Percentiles rank a stretch among this genome's conserved stretches.
These are phyloP conservation scores for Didymella pinodella DNA, from an alignment of 2,329 filamentous ascomycete species.

Conservation along the genomic window DNA sequence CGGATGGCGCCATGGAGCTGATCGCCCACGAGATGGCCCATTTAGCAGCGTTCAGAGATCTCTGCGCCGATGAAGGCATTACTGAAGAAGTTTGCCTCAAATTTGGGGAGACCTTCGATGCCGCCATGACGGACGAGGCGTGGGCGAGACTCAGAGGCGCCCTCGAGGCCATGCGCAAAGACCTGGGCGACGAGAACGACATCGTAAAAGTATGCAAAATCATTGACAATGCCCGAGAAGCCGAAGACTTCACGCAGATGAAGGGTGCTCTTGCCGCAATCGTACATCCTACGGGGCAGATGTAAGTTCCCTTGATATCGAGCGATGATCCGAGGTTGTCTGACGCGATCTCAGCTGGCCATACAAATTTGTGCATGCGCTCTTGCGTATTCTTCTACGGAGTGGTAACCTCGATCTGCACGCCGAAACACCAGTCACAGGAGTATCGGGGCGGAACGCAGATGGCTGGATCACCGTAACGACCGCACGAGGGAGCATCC, in stretches of 20 bases:
- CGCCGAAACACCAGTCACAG: background rate
- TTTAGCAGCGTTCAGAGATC: background rate
- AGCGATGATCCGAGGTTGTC: background rate
- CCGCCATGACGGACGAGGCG: background rate
- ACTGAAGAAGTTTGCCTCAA: background rate
- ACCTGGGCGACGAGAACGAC: background rate
- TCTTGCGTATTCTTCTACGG: background rate
- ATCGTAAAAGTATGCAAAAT: background rate
- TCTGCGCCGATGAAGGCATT: background rate
- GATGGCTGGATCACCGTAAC: background rate
- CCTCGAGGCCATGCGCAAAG: background rate
- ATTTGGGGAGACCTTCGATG: background rate
- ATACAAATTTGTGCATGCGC: background rate
- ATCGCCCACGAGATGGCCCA: background rate
- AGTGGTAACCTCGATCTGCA: background rate
- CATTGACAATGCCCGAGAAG: background rate
- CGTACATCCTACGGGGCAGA: background rate
- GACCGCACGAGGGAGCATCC: background rate
- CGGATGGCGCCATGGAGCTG: background rate
- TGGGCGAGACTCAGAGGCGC: background rate
- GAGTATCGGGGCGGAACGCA: background rate
- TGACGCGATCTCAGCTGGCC: background rate
- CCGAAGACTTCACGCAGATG: background rate
- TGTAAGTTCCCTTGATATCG: background rate
- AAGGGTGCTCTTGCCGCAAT: background rate